Evolutionary conservation across 345 rosid species (phyloP).

Genomic region (Angophora floribunda): DNA sequence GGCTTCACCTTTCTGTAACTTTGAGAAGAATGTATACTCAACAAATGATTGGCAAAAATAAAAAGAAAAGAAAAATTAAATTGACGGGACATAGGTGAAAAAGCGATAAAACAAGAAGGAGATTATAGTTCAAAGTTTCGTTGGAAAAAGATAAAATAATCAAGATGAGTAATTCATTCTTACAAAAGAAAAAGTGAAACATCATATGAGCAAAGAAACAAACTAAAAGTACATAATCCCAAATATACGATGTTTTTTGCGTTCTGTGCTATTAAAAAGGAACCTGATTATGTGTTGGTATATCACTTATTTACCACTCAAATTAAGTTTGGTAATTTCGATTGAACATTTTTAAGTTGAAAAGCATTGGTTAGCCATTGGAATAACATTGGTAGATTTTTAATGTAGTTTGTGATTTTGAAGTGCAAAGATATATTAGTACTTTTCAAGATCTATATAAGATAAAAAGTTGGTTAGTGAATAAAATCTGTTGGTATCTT

Average conservation of each 20-base stretch:
- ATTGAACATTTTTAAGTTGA: no score
- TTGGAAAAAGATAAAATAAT: no score
- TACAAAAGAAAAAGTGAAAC: background rate
- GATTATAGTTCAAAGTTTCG: background rate
- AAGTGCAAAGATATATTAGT: no score
- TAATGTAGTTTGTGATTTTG: no score
- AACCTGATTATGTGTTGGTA: accelerated
- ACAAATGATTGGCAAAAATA: no score
- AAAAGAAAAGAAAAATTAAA: no score
- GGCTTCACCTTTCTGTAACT: no score
- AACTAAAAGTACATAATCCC: background rate
- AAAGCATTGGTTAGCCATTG: no score
- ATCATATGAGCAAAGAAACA: accelerated
- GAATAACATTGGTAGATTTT: no score
- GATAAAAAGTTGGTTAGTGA: no score
- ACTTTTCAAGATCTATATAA: background rate
- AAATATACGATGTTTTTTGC: background rate
- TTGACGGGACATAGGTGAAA: accelerated
- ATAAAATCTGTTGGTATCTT: no score
- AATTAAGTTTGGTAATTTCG: no score
- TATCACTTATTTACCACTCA: background rate
- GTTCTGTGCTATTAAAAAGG: accelerated
- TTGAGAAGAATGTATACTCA: background rate
- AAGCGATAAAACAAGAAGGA: background rate
- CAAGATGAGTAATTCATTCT: background rate